These are phyloP conservation scores for Hymenoscyphus infarciens DNA, from an alignment of 2,329 filamentous ascomycete species.

Conservation along the genomic window DNA sequence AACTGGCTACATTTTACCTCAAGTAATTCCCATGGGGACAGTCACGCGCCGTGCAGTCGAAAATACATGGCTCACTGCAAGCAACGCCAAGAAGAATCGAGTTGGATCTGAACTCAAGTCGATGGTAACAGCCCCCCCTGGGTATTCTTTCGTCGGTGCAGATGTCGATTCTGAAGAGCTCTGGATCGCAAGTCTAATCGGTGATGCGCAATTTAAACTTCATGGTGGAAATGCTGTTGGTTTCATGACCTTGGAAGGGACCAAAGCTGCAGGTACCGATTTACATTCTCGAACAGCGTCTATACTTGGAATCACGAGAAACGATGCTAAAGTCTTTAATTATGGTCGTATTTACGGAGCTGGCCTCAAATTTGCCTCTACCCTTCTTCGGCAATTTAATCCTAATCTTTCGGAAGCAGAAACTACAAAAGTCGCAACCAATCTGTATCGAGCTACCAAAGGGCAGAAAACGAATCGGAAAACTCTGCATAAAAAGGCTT, in stretches of 20 bases:
- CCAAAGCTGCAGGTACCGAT: constrained; percentile 90
- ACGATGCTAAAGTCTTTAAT: constrained; percentile 97
- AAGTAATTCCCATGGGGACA: constrained; percentile 97
- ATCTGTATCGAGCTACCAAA: constrained; percentile 85
- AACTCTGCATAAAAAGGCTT: constrained; percentile 66
- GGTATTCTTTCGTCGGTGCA: constrained; percentile 91
- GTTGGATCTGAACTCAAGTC: constrained; percentile 96
- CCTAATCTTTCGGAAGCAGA: constrained; percentile 75
- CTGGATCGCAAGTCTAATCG: constrained; percentile 95
- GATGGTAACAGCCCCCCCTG: constrained; percentile 88
- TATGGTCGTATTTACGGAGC: constrained; percentile 99
- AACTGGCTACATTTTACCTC: constrained; percentile 84
- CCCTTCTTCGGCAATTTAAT: constrained; percentile 90
- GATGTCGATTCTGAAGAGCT: constrained; percentile 97
- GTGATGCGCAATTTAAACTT: constrained; percentile 89
- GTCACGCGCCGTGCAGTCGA: constrained; percentile 92
- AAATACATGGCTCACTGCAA: constrained; percentile 97
- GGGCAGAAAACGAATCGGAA: constrained; percentile 79
- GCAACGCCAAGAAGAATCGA: constrained; percentile 92
- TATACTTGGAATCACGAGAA: constrained; percentile 90
- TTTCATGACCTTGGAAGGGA: constrained; percentile 98
- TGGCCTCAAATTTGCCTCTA: constrained; percentile 87
- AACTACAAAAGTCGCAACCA: constrained; percentile 71
- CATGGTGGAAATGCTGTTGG: constrained; percentile 97
- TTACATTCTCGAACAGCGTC: constrained; percentile 88